Conservation (phyloP, 2,329 filamentous ascomycete genomes). For the Ilyonectria destructans region DNA sequence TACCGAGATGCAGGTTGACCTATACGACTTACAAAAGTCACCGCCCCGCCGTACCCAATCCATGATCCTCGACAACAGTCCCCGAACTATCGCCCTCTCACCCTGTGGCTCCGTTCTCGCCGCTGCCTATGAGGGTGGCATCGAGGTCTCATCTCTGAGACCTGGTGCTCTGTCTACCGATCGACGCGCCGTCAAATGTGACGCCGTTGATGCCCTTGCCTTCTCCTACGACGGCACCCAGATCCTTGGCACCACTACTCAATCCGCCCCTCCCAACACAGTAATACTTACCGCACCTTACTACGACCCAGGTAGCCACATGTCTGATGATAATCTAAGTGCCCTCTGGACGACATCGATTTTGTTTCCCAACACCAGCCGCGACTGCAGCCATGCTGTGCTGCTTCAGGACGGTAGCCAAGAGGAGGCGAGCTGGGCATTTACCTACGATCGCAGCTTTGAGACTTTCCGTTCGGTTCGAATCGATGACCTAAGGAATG, state of each 20-base stretch:
- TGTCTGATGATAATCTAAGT: conserved; percentile 78
- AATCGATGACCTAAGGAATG: conserved; percentile 82
- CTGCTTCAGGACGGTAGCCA: conserved; percentile 74
- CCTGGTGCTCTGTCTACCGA: conserved; percentile 76
- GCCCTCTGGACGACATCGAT: conserved; percentile 90
- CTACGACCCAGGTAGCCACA: conserved; percentile 79
- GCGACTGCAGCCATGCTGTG: conserved; percentile 84
- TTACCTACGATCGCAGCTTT: conserved; percentile 83
- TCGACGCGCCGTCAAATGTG: conserved; percentile 83
- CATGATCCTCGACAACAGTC: conserved; percentile 83
- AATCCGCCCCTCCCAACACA: conserved; percentile 76
- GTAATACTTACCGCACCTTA: conserved; percentile 87
- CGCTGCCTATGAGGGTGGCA: conserved; percentile 89
- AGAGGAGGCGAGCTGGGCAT: conserved; percentile 82
- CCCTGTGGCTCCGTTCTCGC: conserved; percentile 87
- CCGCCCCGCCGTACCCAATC: conserved; percentile 82
- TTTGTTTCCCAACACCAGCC: conserved; percentile 85
- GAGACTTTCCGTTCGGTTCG: conserved; percentile 85
- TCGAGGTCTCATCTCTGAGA: conserved; percentile 86
- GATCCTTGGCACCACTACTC: conserved; percentile 81
- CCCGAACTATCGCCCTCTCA: conserved; percentile 84
- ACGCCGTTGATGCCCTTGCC: conserved; percentile 80
- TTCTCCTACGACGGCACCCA: conserved; percentile 87
- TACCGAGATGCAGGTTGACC: conserved; percentile 85
- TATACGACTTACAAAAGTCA: conserved; percentile 80